These are phyloP conservation scores for Talaromyces stipitatus DNA, from an alignment of 495 filamentous ascomycete species.

Conservation along the genomic window DNA sequence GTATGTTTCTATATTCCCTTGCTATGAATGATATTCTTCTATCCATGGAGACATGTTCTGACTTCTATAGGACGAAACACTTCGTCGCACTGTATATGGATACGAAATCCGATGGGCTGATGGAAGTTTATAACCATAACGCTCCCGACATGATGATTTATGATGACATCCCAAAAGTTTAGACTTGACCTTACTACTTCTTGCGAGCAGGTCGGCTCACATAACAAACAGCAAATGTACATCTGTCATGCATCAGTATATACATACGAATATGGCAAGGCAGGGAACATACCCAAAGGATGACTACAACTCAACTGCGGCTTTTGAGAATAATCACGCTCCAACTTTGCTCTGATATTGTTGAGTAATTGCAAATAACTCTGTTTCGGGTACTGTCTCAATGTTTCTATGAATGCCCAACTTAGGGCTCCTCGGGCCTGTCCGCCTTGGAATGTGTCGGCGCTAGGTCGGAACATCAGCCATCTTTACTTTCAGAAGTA, in stretches of 20 bases:
- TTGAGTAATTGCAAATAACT: constrained; percentile 94
- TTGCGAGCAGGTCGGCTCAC: not conserved
- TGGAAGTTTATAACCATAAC: not conserved
- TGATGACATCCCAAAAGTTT: constrained; percentile 1
- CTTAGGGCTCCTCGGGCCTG: constrained; percentile 97
- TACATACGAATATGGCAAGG: not conserved
- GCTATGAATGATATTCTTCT: too few species aligned
- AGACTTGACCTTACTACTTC: not conserved
- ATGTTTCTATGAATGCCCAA: constrained; percentile 87
- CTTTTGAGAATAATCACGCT: constrained; percentile 87
- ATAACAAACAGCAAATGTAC: constrained; percentile 8
- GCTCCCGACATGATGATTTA: not conserved
- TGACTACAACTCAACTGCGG: constrained; percentile 83
- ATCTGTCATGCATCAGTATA: not conserved
- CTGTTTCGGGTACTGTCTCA: constrained; percentile 97
- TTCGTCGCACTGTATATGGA: constrained; percentile 75
- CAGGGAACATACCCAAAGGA: constrained; percentile 5
- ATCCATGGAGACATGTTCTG: not conserved
- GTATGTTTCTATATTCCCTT: constrained; percentile 39
- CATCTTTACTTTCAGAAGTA: constrained; percentile 26
- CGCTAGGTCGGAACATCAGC: constrained; percentile 31
- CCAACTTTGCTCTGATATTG: constrained; percentile 87
- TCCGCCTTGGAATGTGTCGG: constrained; percentile 53
- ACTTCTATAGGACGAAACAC: constrained; percentile 48
- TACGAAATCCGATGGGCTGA: constrained; percentile 46